phyloP scores from a whole-genome alignment of 1,139 yeast species.

The Hansenula lynferdii region DNA sequence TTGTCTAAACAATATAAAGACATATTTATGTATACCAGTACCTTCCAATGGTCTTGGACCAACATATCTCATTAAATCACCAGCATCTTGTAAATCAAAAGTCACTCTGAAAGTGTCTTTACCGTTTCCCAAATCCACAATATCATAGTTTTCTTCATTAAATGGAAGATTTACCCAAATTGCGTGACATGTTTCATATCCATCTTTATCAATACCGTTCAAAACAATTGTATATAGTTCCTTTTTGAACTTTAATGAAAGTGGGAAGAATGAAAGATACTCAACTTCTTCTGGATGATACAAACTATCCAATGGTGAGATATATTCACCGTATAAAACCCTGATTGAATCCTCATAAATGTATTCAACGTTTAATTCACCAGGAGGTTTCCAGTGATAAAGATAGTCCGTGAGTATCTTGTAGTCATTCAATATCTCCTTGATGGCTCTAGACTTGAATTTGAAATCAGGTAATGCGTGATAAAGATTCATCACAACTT shows the following conservation, averaged over 20 bases:
- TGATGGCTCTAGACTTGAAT: constrained; percentile 14
- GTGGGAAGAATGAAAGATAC: not conserved
- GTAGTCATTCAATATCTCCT: not conserved
- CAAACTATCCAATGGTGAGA: constrained; percentile 1
- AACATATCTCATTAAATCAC: constrained; percentile 40
- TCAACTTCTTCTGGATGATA: not conserved
- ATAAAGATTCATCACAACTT: not conserved
- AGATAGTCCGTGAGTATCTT: not conserved
- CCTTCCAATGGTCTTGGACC: constrained; percentile 86
- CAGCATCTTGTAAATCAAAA: constrained; percentile 7
- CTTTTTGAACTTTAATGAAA: not conserved
- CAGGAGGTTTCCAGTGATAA: constrained; percentile 2
- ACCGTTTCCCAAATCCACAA: not conserved
- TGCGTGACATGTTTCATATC: constrained; percentile 1
- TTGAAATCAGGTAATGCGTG: constrained; percentile 6
- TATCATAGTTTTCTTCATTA: not conserved
- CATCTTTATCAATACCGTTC: not conserved
- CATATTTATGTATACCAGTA: constrained; percentile 80
- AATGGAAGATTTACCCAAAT: constrained; percentile 1
- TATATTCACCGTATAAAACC: constrained; percentile 1
- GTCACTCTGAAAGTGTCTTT: not conserved
- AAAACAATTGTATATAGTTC: not conserved
- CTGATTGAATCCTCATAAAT: no score
- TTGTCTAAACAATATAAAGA: constrained; percentile 67
- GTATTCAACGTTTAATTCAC: constrained; percentile 1